Percentiles rank a stretch among this genome's conserved stretches.
phyloP scores from a whole-genome alignment of 2,329 filamentous ascomycete genomes.

The Dendryphion nanum region DNA sequence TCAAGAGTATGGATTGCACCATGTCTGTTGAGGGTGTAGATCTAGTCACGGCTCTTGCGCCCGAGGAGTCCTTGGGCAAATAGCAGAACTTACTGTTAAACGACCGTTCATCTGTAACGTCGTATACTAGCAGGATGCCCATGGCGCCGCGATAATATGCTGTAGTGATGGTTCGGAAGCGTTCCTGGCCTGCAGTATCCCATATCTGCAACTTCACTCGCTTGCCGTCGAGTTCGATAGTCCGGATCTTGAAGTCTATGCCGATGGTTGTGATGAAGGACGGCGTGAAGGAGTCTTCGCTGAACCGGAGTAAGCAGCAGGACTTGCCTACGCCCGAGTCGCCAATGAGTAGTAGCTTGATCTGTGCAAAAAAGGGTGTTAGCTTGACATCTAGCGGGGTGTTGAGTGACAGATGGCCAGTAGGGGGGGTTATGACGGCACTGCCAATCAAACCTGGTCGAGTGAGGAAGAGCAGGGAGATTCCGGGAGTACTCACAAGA shows the following conservation, averaged over 20 bases:
- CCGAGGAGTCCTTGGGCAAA: too few species aligned
- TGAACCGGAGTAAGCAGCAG: constrained; percentile 94
- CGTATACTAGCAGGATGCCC: constrained; percentile 96
- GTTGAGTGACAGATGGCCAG: too few species aligned
- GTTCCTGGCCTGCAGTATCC: constrained; percentile 97
- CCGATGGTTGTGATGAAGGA: constrained; percentile 99
- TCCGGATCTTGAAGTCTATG: constrained; percentile 99
- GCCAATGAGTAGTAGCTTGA: constrained; percentile 94
- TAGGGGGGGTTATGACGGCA: constrained; percentile 4
- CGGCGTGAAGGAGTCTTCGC: constrained; percentile 94
- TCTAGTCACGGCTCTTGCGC: too few species aligned
- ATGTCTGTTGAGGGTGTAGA: too few species aligned
- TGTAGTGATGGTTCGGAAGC: constrained; percentile 97
- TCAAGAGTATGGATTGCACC: too few species aligned
- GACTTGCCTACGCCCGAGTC: constrained; percentile 97
- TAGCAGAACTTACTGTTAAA: constrained; percentile 74
- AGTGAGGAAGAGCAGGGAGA: too few species aligned
- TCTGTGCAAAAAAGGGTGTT: too few species aligned
- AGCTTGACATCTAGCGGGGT: too few species aligned
- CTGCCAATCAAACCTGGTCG: too few species aligned
- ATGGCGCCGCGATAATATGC: constrained; percentile 98
- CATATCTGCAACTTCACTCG: constrained; percentile 99
- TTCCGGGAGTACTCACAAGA: constrained; percentile 65
- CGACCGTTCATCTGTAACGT: constrained; percentile 93
- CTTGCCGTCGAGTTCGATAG: constrained; percentile 98